Evolutionary conservation across 2,329 filamentous ascomycete species (phyloP), one percentile per base, ranked within the genome.

Genomic region (Xenosphaeropsis pyriputrescens): DNA sequence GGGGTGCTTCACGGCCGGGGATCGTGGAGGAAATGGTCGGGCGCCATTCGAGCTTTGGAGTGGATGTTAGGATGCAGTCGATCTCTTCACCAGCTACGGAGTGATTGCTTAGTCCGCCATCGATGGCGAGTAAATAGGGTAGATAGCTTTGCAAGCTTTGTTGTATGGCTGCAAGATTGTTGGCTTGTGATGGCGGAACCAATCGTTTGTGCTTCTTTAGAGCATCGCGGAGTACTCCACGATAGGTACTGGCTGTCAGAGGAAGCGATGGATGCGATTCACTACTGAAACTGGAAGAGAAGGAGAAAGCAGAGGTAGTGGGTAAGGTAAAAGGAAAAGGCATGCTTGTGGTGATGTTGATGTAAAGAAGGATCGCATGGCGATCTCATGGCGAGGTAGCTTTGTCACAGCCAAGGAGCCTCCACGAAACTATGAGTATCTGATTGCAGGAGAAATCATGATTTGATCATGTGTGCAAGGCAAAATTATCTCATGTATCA

Each of bases 121-220:
- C 81, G 17, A 95, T 64, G 9, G 83, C 78, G 33, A 91, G 65
- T 1, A 95, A 69, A 50, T 89, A 93, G 0, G 88, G 85, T 8
- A 95, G 64, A 53, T 96, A 98, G 42, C 70, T 70, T 41, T 79
- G 77, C 9, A 94, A 54, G 30, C 75, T 72, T 26, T 76, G 68
- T 39, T 84, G 65, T 29, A 96, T 67, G 5, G 71, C 70, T 17
- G 74, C 66, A 5, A 98, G 68, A 52, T 85, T 77, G 16, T 77
- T 66, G 5, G 75, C 63, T 56, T 85, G 83, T 17, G 82, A 76
- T 8, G 72, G 56, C 7, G 80, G 67, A 4, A 83, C 70, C n/a
- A 94, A 72, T 37, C 85, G 77, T 59, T 94, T 96, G 66, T 95
- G 79, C 49, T 77, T 77, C 62, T 96, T 96, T 42, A 98, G 68